Conservation (phyloP, 176 grass and related monocot species). For the Carex kokanica region DNA sequence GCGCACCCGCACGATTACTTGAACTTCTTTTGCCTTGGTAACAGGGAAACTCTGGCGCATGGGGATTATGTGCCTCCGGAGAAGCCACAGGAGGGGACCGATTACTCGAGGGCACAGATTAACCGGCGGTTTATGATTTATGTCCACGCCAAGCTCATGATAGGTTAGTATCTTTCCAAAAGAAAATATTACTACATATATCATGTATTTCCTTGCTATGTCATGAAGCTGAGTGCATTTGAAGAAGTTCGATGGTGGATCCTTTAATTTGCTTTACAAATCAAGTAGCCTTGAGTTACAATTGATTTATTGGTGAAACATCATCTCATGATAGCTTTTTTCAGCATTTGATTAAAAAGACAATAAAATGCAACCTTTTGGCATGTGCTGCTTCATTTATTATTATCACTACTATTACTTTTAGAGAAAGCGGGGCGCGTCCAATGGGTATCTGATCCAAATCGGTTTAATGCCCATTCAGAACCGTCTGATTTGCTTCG, state of each 20-base stretch:
- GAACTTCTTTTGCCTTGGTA: conserved; percentile 94
- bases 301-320: background rate
- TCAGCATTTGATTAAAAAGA: background rate
- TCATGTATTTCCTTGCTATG: background rate
- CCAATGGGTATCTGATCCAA: too few species aligned
- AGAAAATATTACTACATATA: background rate
- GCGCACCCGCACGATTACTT: conserved; percentile 78
- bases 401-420: background rate
- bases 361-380: conserved; percentile 3
- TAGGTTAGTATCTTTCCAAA: conserved; percentile 38
- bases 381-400: background rate
- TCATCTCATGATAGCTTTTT: background rate
- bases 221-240: background rate
- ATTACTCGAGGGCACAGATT: conserved; percentile 70
- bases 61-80: conserved; percentile 56
- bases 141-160: conserved; percentile 94
- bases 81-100: conserved; percentile 33
- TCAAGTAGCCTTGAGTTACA: background rate
- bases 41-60: conserved; percentile 40
- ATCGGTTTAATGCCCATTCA: too few species aligned
- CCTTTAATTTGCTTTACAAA: background rate
- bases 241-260: background rate
- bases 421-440: too few species aligned
- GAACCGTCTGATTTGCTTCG: too few species aligned
- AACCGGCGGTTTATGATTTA: conserved; percentile 73